Conservation (phyloP, 768 basidiomycete genomes). For the Rhodocollybia butyracea region DNA sequence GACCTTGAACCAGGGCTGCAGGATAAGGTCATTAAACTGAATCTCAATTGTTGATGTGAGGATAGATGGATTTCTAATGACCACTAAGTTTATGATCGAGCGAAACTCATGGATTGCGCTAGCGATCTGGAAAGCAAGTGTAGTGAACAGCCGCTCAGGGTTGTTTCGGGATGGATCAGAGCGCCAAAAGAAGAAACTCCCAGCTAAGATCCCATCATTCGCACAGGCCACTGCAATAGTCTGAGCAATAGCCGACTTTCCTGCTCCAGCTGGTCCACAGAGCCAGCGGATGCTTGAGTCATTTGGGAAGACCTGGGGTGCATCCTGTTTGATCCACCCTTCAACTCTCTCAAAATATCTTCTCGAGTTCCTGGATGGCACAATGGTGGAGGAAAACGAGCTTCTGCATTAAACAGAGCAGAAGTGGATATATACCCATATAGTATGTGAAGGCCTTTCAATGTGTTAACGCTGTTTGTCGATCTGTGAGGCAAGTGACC, state of each 20-base stretch:
- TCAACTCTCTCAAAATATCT: neutral
- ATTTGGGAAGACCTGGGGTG: neutral
- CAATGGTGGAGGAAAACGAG: neutral
- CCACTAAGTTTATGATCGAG: neutral
- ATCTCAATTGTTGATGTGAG: too few species aligned
- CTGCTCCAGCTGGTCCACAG: too few species aligned
- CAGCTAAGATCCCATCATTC: too few species aligned
- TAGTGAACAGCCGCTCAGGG: neutral
- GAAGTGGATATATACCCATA: neutral
- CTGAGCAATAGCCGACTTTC: too few species aligned
- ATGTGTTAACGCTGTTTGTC: neutral
- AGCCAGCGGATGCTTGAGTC: neutral
- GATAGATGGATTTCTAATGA: too few species aligned
- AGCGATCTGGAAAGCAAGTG: neutral
- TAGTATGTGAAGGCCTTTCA: neutral
- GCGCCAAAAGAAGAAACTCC: too few species aligned
- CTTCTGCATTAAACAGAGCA: too few species aligned
- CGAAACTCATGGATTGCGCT: neutral
- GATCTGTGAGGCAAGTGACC: neutral
- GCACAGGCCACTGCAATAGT: too few species aligned
- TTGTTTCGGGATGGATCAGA: too few species aligned
- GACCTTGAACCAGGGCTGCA: too few species aligned
- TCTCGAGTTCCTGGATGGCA: neutral
- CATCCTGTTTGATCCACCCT: neutral
- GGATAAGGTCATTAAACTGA: too few species aligned